Conservation (phyloP, 306 rosid genomes). For the Quercus mongolica region DNA sequence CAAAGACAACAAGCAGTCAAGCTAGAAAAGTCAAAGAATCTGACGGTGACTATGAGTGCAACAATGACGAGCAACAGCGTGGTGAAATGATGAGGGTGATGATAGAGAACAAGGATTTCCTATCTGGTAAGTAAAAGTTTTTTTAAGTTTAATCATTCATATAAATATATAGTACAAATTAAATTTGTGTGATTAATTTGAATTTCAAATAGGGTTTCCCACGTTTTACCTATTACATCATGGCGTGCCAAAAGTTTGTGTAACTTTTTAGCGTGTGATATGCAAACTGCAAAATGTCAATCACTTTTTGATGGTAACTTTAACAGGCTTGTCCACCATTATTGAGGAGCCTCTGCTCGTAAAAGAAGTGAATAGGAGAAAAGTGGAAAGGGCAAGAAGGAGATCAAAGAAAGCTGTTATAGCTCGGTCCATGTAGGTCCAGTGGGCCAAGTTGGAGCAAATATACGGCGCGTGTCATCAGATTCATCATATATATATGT, state of each 20-base stretch:
- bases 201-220: constrained; percentile 18
- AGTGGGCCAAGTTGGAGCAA: background rate
- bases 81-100: constrained; percentile 24
- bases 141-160: background rate
- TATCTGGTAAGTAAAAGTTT: constrained; percentile 26
- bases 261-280: constrained; percentile 10
- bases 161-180: background rate
- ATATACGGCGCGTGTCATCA: background rate
- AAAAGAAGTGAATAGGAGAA: constrained; percentile 43
- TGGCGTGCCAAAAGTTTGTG: background rate
- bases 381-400: constrained; percentile 46
- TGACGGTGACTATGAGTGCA: constrained; percentile 8
- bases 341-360: constrained; percentile 40
- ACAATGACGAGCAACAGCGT: constrained; percentile 16
- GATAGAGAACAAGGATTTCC: constrained; percentile 27
- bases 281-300: constrained; percentile 15
- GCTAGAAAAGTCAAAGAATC: constrained; percentile 18
- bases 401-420: constrained; percentile 33
- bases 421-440: constrained; percentile 18
- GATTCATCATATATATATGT: background rate
- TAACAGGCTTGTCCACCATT: constrained; percentile 61
- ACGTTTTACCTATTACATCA: too few species aligned
- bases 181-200: constrained; percentile 9
- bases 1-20: constrained; percentile 11
- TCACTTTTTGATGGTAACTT: constrained; percentile 22